phyloP scores from a whole-genome alignment of 352 stramenopile species.

The Chrysophaeum taylorii region DNA sequence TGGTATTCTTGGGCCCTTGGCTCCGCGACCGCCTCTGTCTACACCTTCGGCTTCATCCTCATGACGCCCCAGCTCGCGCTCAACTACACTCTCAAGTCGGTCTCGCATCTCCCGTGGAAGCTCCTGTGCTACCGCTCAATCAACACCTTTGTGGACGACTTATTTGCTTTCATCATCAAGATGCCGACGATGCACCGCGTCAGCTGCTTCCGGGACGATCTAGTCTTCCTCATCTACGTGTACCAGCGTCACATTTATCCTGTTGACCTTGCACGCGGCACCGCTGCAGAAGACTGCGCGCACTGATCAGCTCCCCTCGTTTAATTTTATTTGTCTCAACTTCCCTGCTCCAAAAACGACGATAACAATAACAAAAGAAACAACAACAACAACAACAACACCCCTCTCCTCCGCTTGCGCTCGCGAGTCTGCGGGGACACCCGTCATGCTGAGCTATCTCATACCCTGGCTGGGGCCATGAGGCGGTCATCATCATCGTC shows the following conservation, averaged over 20 bases:
- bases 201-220: slow-evolving; percentile 94
- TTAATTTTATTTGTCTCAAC: no score
- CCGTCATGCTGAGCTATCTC: no score
- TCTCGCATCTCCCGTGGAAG: slow-evolving; percentile 82
- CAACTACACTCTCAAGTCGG: slow-evolving; percentile 66
- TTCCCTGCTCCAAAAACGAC: no score
- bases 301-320: no score
- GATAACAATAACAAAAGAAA: no score
- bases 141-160: slow-evolving; percentile 95
- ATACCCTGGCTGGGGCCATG: no score
- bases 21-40: slow-evolving; percentile 65
- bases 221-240: slow-evolving; percentile 98
- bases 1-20: slow-evolving; percentile 96
- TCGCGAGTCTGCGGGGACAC: no score
- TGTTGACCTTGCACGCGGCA: slow-evolving; percentile 45
- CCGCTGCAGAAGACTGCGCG: neutral
- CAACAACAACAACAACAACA: no score
- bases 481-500: no score
- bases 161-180: slow-evolving; percentile 92
- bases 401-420: no score
- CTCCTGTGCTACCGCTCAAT: slow-evolving; percentile 95
- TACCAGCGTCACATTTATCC: slow-evolving; percentile 96
- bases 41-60: slow-evolving; percentile 56
- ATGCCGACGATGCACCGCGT: slow-evolving; percentile 96
- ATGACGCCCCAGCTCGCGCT: slow-evolving; percentile 72